A percentile compares a stretch with the other conserved stretches of the same genome.
These are phyloP conservation scores for Tricholoma flavovirens DNA, from an alignment of 768 basidiomycete species.

Conservation along the genomic window DNA sequence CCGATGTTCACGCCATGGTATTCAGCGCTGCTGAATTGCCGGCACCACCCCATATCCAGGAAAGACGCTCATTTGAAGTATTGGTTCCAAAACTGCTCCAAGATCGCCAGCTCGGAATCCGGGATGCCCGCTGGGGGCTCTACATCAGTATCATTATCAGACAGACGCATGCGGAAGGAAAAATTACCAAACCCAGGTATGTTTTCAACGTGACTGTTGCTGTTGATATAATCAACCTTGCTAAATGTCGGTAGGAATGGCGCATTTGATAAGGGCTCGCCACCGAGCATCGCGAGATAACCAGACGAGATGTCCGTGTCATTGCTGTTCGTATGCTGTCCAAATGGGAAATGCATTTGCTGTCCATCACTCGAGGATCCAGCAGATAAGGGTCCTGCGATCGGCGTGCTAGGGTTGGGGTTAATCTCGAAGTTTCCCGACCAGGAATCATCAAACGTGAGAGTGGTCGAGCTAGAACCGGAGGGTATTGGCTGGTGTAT, in stretches of 20 bases:
- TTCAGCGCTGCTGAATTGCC: not conserved
- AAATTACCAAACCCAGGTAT: constrained; percentile 2
- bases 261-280: constrained; percentile 33
- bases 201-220: constrained; percentile 4
- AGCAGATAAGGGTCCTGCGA: not conserved
- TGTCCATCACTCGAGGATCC: constrained; percentile 1
- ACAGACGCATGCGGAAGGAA: not conserved
- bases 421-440: not conserved
- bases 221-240: constrained; percentile 6
- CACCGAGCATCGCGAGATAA: constrained; percentile 35
- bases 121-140: constrained; percentile 2
- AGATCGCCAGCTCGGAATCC: constrained; percentile 13
- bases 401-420: not conserved
- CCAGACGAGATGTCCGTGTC: constrained; percentile 16
- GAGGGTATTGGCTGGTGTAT: not conserved
- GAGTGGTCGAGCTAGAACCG: not conserved
- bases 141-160: constrained; percentile 1
- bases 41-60: not conserved
- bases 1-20: not conserved
- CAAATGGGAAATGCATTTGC: constrained; percentile 8
- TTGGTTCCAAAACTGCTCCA: constrained; percentile 16
- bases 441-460: not conserved
- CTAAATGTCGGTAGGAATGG: constrained; percentile 29
- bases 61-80: constrained; percentile 6
- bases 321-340: constrained; percentile 8